Evolutionary conservation across 305 asterid genomes (phyloP), one percentile per base, ranked within the genome.

Genomic region (Solanum chacoense): DNA sequence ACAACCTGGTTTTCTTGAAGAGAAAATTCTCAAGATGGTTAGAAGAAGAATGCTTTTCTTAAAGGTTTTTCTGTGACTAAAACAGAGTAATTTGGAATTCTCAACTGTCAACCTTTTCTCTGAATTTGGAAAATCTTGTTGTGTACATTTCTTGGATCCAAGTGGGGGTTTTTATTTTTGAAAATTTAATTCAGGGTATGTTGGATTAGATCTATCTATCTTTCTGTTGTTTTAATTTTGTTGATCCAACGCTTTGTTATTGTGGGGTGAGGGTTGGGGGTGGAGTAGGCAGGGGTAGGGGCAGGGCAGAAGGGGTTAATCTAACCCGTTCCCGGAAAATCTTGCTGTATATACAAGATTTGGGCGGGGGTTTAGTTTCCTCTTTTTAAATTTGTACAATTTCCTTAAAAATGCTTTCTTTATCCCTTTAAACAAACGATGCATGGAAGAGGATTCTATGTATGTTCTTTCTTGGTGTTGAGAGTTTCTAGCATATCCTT

Each of bases 171-270:
- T 79, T 38, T 65, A 83, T 84, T 73, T 59, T 87, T 87, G 24
- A 26, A 6, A 79, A 72, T 31, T 63, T 79, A 87, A 89, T 85
- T 89, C 45, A 84, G 89, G 77, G 87, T 88, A 75, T 87, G 40
- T 35, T 81, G 69, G 88, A 75, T 87, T 88, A 72, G 95, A 94
- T 95, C 94, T 89, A 93, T 45, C 20, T 29, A 45, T 83, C 38
- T 84, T 84, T 55, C 74, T 32, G 13, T 32, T 55, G 71, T 59
- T 84, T 84, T 55, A 90, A 73, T 63, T 88, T 89, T 87, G 85
- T 72, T 65, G 91, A 78, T 88, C 90, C 87, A 79, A 84, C 83
- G 87, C 40, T 87, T 11, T 59, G 88, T 85, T 85, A 34, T 45
- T 55, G 73, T 76, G 29, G 22, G 75, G 79, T 35, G 28, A 69